Base-by-base conservation (phyloP, 805 yeast species). In the Zygosaccharomyces kombuchaensis region DNA sequence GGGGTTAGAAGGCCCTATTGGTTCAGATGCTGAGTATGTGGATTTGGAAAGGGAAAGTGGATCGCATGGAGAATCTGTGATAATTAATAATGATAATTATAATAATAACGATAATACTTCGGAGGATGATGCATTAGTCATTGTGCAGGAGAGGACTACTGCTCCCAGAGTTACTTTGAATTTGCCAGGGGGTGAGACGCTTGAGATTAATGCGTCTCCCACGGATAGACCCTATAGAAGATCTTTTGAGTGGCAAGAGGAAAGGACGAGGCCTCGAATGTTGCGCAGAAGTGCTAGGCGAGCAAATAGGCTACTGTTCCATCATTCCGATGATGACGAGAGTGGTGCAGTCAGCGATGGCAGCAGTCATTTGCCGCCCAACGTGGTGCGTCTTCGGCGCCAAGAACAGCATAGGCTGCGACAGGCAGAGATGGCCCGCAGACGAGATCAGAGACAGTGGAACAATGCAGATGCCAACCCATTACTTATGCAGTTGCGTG, bases 91-190 rank as follows among this genome's bases (percentile, higher is more conserved):
- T 16, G 34, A 35, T 17, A 57, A 47, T 16, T 46, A 53, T 38
- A 38, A 40, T 42, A 46, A 42, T 34, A 38, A 40, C 10, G 45
- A 41, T 17, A 44, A 46, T 12, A 50, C 40, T 35, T 46, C 47
- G 9, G 61, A 55, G 4, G 66, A 57, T 43, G 66, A 63, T 41
- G 68, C 59, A 9, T 31, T 63, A 12, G 40, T 54, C 30, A 65
- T 68, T n/a, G 47, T 60, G 19, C 63, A 58, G 45, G 67, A 63
- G 43, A 52, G 60, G 22, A 53, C 54, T 8, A 49, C 55, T 5
- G 56, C 42, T 2, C 60, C 65, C 2, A 44, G 51, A 6, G 54
- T 60, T 5, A 45, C 51, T 3, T 40, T 62, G 14, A 54, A 50
- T 22, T 48, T 62, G 6, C 67, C 66, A 1, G 66, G 66, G 19